Base-by-base conservation (phyloP, 2,329 filamentous ascomycete species). In the Alternaria dauci region DNA sequence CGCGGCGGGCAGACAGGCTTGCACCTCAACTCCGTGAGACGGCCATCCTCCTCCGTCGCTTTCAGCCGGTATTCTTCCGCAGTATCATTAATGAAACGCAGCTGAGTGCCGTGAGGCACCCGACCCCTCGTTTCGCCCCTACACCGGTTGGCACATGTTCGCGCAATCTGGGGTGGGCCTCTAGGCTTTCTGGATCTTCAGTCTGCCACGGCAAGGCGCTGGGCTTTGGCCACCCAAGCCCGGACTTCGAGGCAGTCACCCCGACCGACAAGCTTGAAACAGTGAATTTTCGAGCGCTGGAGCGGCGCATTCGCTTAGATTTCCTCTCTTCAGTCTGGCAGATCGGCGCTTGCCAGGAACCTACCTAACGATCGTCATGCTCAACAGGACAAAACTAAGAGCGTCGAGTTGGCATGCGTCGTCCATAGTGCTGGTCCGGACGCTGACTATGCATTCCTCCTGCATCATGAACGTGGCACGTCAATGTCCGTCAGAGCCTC, bases 1-100 rank as follows among this genome's bases (percentile, higher is more conserved):
- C 32, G 23, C 14, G 14, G 48, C 55, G 55, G 48, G 41, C 46
- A 32, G 41, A 39, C 18, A 39, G 38, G 30, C 48, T 26, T 50
- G 44, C 46, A 26, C 18, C 11, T 42, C 54, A 51, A 58, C 48
- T 36, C 53, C 50, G 55, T 57, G 25, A 47, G 47, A 53, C 57
- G 47, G 62, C 48, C 32, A 56, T 54, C 51, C 48, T 57, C 42
- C 55, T 52, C 52, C 59, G 62, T 39, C 52, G 61, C 66, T 70
- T 74, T 73, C 72, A 74, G 39, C 73, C 73, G 73, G 71, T 61
- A 63, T 62, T 73, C 66, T 68, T 66, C 68, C 71, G 64, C 62
- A 55, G 52, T 69, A 64, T 57, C 60, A 57, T 70, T 64, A 63
- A 71, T 71, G 61, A 69, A 69, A 65, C 48, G 41, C 60, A 58